phyloP scores from a whole-genome alignment of 305 asterid genomes.

The Coffea humblotiana region DNA sequence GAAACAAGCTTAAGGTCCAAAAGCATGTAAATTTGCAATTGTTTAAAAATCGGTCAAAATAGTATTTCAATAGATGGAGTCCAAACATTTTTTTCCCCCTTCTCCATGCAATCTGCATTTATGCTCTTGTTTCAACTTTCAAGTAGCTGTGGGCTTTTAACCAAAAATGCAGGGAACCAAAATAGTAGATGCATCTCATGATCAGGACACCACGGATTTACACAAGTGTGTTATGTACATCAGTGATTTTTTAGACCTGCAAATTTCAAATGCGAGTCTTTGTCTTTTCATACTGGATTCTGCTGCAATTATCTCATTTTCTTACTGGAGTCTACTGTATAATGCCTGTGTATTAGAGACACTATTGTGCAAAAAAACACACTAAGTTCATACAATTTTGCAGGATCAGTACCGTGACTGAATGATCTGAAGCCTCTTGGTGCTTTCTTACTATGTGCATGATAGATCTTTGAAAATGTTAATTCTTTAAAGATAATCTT shows the following conservation, averaged over 20 bases:
- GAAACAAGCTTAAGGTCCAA: not conserved
- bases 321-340: not conserved
- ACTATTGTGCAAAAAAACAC: no score
- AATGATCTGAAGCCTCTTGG: not conserved
- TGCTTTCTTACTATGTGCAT: not conserved
- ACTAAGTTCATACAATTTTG: no score
- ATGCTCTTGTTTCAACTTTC: slow-evolving; percentile 11
- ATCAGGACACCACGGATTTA: slow-evolving; percentile 91
- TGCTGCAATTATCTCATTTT: slow-evolving; percentile 9
- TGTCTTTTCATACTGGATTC: not conserved
- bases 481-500: not conserved
- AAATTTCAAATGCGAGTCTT: slow-evolving; percentile 54
- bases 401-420: not conserved
- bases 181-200: slow-evolving; percentile 66
- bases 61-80: not conserved
- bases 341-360: no score
- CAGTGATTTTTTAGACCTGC: slow-evolving; percentile 42
- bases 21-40: not conserved
- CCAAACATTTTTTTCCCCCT: not conserved
- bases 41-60: not conserved
- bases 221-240: slow-evolving; percentile 78
- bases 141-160: slow-evolving; percentile 21
- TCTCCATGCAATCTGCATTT: not conserved
- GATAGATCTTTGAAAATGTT: not conserved
- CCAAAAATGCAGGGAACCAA: slow-evolving; percentile 66